phyloP scores from a whole-genome alignment of 148 eudicot genomes.

The Fagopyrum esculentum region DNA sequence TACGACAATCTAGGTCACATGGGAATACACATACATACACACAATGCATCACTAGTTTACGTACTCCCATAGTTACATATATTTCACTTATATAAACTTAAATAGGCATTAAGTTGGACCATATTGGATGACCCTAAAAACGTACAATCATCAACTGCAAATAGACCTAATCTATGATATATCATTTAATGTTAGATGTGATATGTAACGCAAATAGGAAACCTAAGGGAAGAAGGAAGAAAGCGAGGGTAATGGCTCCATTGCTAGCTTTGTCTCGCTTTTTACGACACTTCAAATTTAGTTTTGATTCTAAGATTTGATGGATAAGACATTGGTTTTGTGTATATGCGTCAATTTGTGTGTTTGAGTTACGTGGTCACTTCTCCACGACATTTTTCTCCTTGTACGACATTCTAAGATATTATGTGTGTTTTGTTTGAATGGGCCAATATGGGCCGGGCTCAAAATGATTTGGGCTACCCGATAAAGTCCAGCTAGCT shows the following conservation, averaged over 20 bases:
- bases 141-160: constrained; percentile 5
- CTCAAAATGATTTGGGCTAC: neutral
- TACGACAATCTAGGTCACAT: neutral
- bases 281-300: neutral
- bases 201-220: constrained; percentile 8
- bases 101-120: neutral
- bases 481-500: too few species aligned
- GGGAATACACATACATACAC: neutral
- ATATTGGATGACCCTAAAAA: neutral
- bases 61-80: neutral
- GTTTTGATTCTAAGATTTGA: neutral
- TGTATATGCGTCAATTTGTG: neutral
- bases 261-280: constrained; percentile 1
- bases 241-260: neutral
- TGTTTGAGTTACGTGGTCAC: neutral
- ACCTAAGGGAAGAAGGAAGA: neutral
- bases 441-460: neutral
- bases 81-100: neutral
- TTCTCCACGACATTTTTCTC: neutral
- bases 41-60: neutral
- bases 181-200: constrained; percentile 7
- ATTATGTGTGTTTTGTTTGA: too few species aligned
- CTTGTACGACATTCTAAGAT: neutral
- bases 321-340: constrained; percentile 7
- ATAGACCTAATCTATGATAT: neutral